Base-by-base conservation (phyloP, 2,329 filamentous ascomycete species). In the Fusarium miscanthi region DNA sequence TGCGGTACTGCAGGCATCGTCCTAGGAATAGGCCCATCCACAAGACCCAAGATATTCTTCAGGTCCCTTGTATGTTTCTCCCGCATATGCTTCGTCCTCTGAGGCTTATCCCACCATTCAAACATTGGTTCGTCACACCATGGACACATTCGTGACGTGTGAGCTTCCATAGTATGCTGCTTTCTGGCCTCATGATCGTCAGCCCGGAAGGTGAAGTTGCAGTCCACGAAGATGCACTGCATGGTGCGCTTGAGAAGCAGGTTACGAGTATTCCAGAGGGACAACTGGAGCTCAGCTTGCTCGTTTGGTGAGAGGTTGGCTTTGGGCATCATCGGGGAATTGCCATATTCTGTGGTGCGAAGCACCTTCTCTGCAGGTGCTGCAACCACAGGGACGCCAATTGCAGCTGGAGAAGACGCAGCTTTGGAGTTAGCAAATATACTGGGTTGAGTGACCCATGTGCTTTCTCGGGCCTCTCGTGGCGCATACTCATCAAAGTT, bases 251-350 rank as follows among this genome's bases (percentile, higher is more conserved):
- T 74, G 54, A 75, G n/a, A 14, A 59, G 23, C 9, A 70, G 35
- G 31, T 73, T 69, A 2, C 75, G 72, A 9, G 63, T 19, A 1
- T 54, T 11, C 45, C 54, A 63, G 23, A 65, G 33, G 13, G 31
- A 9, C 0, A 4, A 9, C 38, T 85, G 82, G 2, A 86, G 75
- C 8, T 77, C 72, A 5, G 76, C 78, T 54, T 83, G 78, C 67
- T 86, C 84, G 1, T 79, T 82, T 0, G 81, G 80, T 0, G 85
- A 87, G 59, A 85, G 73, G 21, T 85, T 76, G 3, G 77, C 80
- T 30, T 81, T 78, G 21, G 79, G 80, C 21, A 84, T 73, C 49
- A 80, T 79, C 3, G 84, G 84, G 31, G 83, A 72, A 35, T 76
- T 77, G 23, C 48, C 48, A 35, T n/a, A 35, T 19, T 73, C 70